Base-by-base conservation (phyloP, 352 stramenopile species). In the Phytophthora podocarpi region DNA sequence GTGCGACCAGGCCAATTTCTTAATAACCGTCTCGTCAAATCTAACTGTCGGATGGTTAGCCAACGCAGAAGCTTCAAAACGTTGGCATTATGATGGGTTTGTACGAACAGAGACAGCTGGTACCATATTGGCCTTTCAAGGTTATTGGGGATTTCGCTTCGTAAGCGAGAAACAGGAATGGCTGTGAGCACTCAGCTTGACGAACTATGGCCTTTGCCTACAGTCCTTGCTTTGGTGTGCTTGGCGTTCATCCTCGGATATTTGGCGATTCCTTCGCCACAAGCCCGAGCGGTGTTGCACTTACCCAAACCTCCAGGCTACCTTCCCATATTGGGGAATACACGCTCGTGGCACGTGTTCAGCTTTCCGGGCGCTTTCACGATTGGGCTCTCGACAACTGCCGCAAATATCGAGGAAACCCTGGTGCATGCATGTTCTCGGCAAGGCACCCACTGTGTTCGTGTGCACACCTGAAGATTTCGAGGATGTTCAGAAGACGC, bases 331-430 rank as follows among this genome's bases (percentile, higher is more conserved):
- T 53, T 87, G 0, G 67, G 75, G 37, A 87, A 85, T 63, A 87
- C 80, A 20, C 56, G 20, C 67, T 86, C 40, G 37, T 84, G 35
- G 61, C 67, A 13, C 48, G 59, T 10, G 63, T 66, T 30, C 77
- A 89, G 41, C 55, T 69, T 46, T 51, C 54, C 6, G 55, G 49
- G 5, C 70, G 70, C 11, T 74, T 89, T 36, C 74, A 90, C 49
- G 79, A 90, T 60, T 90, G 81, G 79, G 75, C 82, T 43, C 24
- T 52, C 1, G 72, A 82, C 18, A 54, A 82, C 47, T 85, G 78
- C 15, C 46, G 66, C 16, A 65, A 64, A 12, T 68, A 74, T 16
- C 43, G 54, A 8, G 75, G 76, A 77, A 79, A 59, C 70, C 76
- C 4, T 90, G 72, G 72, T 70, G 70, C 11, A 67, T 90, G 36